These are phyloP conservation scores for Postia placenta DNA, from an alignment of 768 basidiomycete genomes.

Conservation along the genomic window DNA sequence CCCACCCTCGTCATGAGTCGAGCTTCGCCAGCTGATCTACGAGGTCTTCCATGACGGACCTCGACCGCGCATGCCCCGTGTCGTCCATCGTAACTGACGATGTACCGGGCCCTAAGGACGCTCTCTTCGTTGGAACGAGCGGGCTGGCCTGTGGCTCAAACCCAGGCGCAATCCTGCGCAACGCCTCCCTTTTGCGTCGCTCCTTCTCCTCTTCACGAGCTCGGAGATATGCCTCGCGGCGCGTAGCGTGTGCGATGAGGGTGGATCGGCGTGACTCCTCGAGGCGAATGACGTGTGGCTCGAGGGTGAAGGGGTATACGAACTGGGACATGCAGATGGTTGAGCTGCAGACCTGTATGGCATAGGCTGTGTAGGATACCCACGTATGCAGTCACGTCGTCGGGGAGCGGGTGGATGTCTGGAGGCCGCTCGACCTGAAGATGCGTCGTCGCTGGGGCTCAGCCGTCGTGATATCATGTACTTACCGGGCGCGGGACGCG, in stretches of 20 bases:
- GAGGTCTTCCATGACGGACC: constrained; percentile 74
- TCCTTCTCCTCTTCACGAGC: constrained; percentile 77
- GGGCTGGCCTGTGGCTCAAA: constrained; percentile 63
- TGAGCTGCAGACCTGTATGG: no score
- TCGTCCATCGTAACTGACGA: constrained; percentile 3
- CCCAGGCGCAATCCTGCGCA: constrained; percentile 78
- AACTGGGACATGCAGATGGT: constrained; percentile 50
- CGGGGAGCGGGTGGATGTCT: constrained; percentile 92
- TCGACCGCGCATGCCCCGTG: constrained; percentile 20
- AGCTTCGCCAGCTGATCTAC: constrained; percentile 77
- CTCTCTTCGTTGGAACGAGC: constrained; percentile 47
- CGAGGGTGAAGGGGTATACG: constrained; percentile 93
- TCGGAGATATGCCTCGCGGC: constrained; percentile 65
- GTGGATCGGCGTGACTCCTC: constrained; percentile 68
- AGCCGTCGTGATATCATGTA: not conserved
- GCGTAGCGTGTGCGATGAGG: constrained; percentile 56
- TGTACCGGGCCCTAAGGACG: constrained; percentile 18
- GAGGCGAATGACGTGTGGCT: constrained; percentile 73
- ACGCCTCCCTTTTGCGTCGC: constrained; percentile 51
- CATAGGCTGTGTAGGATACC: constrained; percentile 21
- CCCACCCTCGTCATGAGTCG: constrained; percentile 40
- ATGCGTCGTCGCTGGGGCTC: not conserved
- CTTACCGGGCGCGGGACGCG: constrained; percentile 77
- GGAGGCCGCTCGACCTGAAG: constrained; percentile 75
- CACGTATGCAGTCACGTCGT: constrained; percentile 86